phyloP scores from a whole-genome alignment of 257 asterid genomes.

The Capsicum baccatum region DNA sequence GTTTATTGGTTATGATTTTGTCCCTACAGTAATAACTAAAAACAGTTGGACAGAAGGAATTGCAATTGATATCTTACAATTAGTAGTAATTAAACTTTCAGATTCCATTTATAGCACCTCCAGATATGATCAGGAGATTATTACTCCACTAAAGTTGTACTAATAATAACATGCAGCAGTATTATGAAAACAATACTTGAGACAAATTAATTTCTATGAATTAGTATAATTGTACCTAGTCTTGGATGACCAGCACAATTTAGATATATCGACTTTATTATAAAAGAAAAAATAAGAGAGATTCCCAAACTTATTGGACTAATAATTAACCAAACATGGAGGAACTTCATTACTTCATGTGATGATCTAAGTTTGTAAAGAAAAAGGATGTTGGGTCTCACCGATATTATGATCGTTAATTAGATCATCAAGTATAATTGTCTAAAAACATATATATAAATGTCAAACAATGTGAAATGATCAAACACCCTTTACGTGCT shows the following conservation, averaged over 20 bases:
- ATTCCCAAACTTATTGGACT: background rate
- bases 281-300: background rate
- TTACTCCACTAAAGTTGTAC: slow-evolving; percentile 1
- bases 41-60: slow-evolving; percentile 8
- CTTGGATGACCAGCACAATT: background rate
- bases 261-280: background rate
- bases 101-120: slow-evolving; percentile 12
- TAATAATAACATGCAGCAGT: slow-evolving; percentile 11
- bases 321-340: background rate
- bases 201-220: slow-evolving; percentile 29
- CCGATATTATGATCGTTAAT: background rate
- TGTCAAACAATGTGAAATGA: background rate
- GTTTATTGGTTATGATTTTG: background rate
- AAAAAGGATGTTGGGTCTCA: background rate
- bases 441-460: no score
- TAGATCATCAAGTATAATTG: no score
- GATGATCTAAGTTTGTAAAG: background rate
- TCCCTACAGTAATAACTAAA: background rate
- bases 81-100: background rate
- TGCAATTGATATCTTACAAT: slow-evolving; percentile 13
- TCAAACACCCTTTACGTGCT: background rate
- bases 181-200: slow-evolving; percentile 28
- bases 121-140: slow-evolving; percentile 29
- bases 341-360: background rate
- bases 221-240: background rate